These are phyloP conservation scores for Aspergillus panamensis DNA, from an alignment of 495 filamentous ascomycete species.

Conservation along the genomic window DNA sequence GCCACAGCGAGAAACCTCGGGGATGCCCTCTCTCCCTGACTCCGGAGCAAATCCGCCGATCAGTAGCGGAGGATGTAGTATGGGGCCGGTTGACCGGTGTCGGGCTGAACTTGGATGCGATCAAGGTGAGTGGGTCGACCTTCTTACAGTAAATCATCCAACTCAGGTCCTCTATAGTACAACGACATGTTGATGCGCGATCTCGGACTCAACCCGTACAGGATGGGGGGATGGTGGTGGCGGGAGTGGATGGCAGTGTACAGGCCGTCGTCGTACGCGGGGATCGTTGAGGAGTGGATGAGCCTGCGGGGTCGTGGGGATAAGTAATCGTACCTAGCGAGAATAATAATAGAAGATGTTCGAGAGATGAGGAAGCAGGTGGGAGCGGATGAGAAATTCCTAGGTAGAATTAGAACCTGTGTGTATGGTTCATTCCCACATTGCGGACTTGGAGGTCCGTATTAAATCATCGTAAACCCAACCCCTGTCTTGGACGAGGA, in stretches of 20 bases:
- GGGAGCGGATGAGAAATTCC: no score
- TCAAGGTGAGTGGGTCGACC: slow-evolving; percentile 21
- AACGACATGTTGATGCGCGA: slow-evolving; percentile 33
- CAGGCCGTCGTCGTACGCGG: slow-evolving; percentile 27
- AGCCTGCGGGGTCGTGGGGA: background rate
- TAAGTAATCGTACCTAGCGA: no score
- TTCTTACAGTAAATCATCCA: background rate
- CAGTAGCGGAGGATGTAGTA: slow-evolving; percentile 30
- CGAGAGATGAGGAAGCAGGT: no score
- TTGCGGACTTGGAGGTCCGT: no score
- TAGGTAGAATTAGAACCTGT: no score
- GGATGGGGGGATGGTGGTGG: slow-evolving; percentile 24
- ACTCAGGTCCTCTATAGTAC: slow-evolving; percentile 18
- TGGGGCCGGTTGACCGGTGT: slow-evolving; percentile 26
- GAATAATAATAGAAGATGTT: no score
- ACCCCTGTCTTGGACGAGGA: no score
- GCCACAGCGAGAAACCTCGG: background rate
- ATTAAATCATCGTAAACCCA: no score
- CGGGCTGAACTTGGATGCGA: slow-evolving; percentile 29
- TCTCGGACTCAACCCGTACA: slow-evolving; percentile 31
- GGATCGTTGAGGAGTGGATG: slow-evolving; percentile 33
- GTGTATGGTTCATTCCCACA: no score
- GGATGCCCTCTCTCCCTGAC: background rate
- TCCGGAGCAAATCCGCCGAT: background rate
- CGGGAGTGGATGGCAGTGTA: slow-evolving; percentile 30